These are phyloP conservation scores for Vitis rotundifolia DNA, from an alignment of 164 flowering plant species.

Conservation along the genomic window DNA sequence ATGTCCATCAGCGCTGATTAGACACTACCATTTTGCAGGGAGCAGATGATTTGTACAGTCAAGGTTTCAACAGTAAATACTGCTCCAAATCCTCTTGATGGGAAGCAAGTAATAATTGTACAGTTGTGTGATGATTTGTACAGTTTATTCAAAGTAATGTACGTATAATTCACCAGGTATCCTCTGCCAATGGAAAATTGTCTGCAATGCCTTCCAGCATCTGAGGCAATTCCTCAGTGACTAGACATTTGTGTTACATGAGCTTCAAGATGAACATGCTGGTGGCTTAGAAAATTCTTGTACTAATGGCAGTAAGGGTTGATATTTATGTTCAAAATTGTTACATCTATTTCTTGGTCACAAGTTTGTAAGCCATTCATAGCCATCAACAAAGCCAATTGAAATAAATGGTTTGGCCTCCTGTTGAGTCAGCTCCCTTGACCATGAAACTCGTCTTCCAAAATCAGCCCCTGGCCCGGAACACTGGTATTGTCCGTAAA, in stretches of 20 bases:
- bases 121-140: conserved; percentile 18
- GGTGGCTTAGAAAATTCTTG: background rate
- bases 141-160: conserved; percentile 1
- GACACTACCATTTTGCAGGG: no score
- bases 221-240: background rate
- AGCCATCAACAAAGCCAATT: conserved; percentile 53
- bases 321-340: background rate
- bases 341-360: background rate
- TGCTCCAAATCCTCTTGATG: background rate
- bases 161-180: background rate
- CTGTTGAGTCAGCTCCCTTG: conserved; percentile 58
- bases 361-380: conserved; percentile 41
- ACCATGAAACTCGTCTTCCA: conserved; percentile 62
- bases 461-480: conserved; percentile 68
- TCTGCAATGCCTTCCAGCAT: background rate
- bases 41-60: background rate
- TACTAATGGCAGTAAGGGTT: background rate
- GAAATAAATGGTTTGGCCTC: conserved; percentile 67
- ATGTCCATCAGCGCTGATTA: no score
- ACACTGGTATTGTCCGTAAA: conserved; percentile 72
- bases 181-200: background rate
- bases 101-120: conserved; percentile 3
- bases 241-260: background rate
- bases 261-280: background rate
- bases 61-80: background rate